A percentile compares a stretch with the other conserved stretches of the same genome.
Evolutionary conservation across 2,329 filamentous ascomycete species (phyloP).

Genomic region (Fusarium incarnatum): DNA sequence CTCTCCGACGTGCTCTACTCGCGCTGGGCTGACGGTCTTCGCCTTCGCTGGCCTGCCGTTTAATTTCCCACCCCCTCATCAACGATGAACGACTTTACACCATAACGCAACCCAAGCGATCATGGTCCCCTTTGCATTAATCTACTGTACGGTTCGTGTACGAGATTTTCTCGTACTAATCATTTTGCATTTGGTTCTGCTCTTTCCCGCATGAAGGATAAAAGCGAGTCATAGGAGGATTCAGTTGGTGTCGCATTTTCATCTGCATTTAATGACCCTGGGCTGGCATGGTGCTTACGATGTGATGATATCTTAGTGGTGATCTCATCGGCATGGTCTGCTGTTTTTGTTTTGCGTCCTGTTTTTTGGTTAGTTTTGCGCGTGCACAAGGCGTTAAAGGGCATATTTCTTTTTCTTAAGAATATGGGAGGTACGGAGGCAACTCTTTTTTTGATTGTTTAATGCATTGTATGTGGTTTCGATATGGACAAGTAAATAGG

Average conservation of each 20-base stretch:
- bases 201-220: conserved; percentile 2
- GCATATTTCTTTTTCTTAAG: conserved; percentile 20
- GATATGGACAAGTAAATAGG: conserved; percentile 20
- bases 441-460: conserved; percentile 22
- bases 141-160: conserved; percentile 21
- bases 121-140: background rate
- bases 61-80: conserved; percentile 20
- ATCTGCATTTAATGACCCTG: conserved; percentile 12
- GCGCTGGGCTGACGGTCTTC: conserved; percentile 88
- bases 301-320: conserved; percentile 40
- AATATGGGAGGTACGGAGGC: conserved; percentile 26
- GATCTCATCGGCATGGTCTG: conserved; percentile 18
- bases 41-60: conserved; percentile 72
- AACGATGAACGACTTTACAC: background rate
- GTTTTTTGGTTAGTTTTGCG: conserved; percentile 14
- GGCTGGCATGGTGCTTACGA: conserved; percentile 30
- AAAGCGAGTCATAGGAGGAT: conserved; percentile 8
- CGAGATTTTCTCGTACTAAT: conserved; percentile 14
- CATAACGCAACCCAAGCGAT: background rate
- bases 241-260: conserved; percentile 15
- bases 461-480: conserved; percentile 7
- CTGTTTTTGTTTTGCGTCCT: conserved; percentile 12
- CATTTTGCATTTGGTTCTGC: conserved; percentile 27
- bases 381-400: conserved; percentile 31
- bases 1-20: conserved; percentile 91